These are phyloP conservation scores for Corylus heterophylla DNA, from an alignment of 306 rosid genomes.

Conservation along the genomic window DNA sequence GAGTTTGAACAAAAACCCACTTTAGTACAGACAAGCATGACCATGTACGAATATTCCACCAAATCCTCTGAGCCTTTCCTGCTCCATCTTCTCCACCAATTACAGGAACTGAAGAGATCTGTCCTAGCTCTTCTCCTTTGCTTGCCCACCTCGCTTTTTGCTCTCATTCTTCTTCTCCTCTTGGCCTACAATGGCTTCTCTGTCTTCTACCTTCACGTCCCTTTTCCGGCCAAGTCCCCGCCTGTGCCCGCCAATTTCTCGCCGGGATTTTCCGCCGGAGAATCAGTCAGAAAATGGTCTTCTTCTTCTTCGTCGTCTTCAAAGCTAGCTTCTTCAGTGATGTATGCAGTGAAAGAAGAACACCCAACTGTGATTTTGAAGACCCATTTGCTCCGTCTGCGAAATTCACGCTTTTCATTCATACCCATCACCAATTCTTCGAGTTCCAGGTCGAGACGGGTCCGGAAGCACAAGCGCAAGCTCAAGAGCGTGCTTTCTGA, in stretches of 20 bases:
- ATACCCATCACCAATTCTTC: conserved; percentile 7
- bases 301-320: conserved; percentile 30
- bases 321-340: conserved; percentile 43
- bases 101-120: conserved; percentile 42
- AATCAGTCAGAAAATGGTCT: conserved; percentile 29
- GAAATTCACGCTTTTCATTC: conserved; percentile 7
- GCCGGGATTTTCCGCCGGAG: conserved; percentile 2
- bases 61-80: conserved; percentile 18
- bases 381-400: conserved; percentile 34
- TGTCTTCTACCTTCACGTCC: conserved; percentile 45
- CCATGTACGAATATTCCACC: conserved; percentile 20
- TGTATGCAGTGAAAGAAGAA: conserved; percentile 39
- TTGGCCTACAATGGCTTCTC: conserved; percentile 62
- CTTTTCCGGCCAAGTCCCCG: conserved; percentile 34
- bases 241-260: conserved; percentile 20
- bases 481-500: conserved; percentile 39
- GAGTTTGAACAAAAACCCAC: neutral
- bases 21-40: neutral
- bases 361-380: conserved; percentile 29
- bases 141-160: conserved; percentile 58
- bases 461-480: conserved; percentile 53
- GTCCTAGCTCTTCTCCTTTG: conserved; percentile 38
- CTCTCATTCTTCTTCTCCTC: conserved; percentile 57
- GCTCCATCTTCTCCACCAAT: conserved; percentile 22
- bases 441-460: conserved; percentile 25